Evolutionary conservation across 306 rosid species (phyloP), one percentile per base, ranked within the genome.

Genomic region (Ormosia emarginata): DNA sequence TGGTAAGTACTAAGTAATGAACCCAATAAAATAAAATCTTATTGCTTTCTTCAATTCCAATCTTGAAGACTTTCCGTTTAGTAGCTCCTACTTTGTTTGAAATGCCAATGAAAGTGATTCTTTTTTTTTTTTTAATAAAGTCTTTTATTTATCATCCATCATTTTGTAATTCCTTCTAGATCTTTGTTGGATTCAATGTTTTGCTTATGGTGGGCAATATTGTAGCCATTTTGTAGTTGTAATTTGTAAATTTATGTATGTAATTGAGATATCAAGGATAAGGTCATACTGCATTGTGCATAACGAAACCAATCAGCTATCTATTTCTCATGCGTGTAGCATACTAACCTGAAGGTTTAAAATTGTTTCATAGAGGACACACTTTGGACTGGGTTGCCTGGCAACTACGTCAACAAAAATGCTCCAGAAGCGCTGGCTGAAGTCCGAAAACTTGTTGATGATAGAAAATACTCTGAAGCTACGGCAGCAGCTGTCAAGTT

Each of bases 301-400:
- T 33, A 18, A 66, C 5, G 12, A 79, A 80, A 65, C 33, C 13
- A n/a, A 5, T 57, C 5, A n/a, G 24, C 43, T 53, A 52, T 71
- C 52, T 58, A 14, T 67, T 76, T 74, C 50, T 72, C 40, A 6
- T 59, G 44, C 77, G 41, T 43, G 49, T 43, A 41, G 40, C 43
- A 2, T 74, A 46, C 61, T 83, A n/a, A 80, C 39, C 8, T 36
- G 44, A 76, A 37, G 65, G 66, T 67, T 75, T 50, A n/a, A 36
- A 64, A 3, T 81, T 81, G 43, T 66, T 74, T 57, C 61, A 68
- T 39, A 95, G 98, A 95, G 88, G 98, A 93, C 81, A 95, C 98
- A 1, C 94, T 95, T 59, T 95, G 98, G 98, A 93, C 98, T 56
- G 98, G 98, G 46, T 79, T 15, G 36, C 98, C 98, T 33, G 93